phyloP scores from a whole-genome alignment of 1,284 basidiomycete genomes.

The Fomitiporia mediterranea region DNA sequence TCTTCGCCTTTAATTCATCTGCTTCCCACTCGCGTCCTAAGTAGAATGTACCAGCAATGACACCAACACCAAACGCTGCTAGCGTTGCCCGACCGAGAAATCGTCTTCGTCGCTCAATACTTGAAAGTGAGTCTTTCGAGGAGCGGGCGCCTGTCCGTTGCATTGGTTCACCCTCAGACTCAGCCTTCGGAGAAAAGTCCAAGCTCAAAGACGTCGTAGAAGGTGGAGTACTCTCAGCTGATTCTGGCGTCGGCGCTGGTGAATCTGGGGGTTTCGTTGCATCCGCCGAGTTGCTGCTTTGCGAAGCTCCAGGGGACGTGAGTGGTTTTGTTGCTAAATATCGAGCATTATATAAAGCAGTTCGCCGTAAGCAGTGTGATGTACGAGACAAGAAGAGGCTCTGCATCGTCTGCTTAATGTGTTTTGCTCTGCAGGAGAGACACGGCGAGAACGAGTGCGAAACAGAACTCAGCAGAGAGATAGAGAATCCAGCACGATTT shows the following conservation, averaged over 20 bases:
- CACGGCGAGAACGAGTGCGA: neutral
- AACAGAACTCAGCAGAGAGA: neutral
- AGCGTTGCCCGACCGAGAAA: constrained; percentile 47
- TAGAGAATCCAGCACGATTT: too few relatives aligned
- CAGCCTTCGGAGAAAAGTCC: constrained; percentile 48
- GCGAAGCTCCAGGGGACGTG: neutral
- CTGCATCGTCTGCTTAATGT: constrained; percentile 5
- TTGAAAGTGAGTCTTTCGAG: constrained; percentile 64
- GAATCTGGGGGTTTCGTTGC: neutral
- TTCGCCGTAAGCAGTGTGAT: neutral
- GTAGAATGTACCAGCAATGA: constrained; percentile 50
- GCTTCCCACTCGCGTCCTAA: constrained; percentile 61
- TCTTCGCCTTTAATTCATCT: constrained; percentile 48
- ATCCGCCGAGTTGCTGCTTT: neutral
- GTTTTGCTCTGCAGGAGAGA: neutral
- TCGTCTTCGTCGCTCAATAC: constrained; percentile 64
- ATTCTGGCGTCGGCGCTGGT: constrained; percentile 13
- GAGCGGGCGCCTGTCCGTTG: constrained; percentile 67
- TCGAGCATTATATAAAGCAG: constrained; percentile 19
- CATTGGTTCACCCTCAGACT: constrained; percentile 30
- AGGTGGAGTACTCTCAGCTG: constrained; percentile 6
- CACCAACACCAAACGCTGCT: constrained; percentile 43
- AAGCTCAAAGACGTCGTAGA: constrained; percentile 36
- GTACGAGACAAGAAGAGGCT: neutral
- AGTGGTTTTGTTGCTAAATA: constrained; percentile 25